Base-by-base conservation (phyloP, 2,329 filamentous ascomycete genomes). In the Ophiocordyceps robertsii region DNA sequence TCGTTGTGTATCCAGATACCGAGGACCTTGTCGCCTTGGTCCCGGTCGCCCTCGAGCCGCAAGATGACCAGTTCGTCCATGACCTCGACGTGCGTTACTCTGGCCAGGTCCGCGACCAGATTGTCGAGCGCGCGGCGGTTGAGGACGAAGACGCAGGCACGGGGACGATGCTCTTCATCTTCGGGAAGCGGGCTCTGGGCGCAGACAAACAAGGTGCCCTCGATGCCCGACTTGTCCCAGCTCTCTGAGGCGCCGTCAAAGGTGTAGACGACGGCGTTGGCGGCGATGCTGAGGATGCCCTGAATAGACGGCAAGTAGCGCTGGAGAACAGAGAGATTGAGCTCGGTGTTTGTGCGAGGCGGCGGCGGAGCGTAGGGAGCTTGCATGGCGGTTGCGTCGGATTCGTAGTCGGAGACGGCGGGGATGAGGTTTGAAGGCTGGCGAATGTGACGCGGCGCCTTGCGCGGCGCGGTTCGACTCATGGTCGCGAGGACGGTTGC, bases 161-260 rank as follows among this genome's bases (percentile, higher is more conserved):
- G 57, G 31, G 66, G 58, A 10, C 52, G 50, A 39, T 65, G 55
- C 17, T 35, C 52, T 38, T 51, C 47, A 27, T 59, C 61, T 3
- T 60, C 56, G 3, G 58, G 52, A 52, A 67, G 47, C 47, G 63
- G 70, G 50, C 63, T 60, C 56, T 76, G 71, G 49, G 83, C 73
- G 67, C 85, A 93, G 42, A 96, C 76, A 60, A 96, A 98, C 49
- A 96, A 68, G 12, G 86, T 84, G 33, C 92, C 92, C 62, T 95
- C 89, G 11, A 89, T 74, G 43, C 81, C 84, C 38, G 75, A 76
- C 67, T 93, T 94, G 57, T 92, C 84, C 92, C 92, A 96, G 46
- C 69, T 65, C 41, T 74, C 67, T 3, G 77, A 71, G 5, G 70
- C 63, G 38, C 76, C 69, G 47, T 72, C 76, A 65, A 93, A 92